These are phyloP conservation scores for Starmerella sirachaensis DNA, from an alignment of 805 yeast genomes.

Conservation along the genomic window DNA sequence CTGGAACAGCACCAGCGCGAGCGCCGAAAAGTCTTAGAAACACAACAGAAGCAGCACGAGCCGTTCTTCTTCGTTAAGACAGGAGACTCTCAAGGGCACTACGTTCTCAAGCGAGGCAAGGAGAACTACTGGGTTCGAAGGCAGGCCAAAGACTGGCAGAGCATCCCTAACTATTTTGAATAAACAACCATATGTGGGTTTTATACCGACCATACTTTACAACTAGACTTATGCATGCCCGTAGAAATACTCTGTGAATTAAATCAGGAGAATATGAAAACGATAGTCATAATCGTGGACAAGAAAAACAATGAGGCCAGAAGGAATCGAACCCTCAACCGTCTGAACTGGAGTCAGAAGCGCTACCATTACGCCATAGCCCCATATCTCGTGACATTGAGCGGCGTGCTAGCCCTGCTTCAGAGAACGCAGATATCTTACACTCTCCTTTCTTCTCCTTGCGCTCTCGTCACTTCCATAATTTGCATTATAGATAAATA, in stretches of 20 bases:
- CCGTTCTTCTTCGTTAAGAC: constrained; percentile 54
- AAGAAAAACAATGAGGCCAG: constrained; percentile 8
- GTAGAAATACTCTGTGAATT: too few species aligned
- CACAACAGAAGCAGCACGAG: constrained; percentile 33
- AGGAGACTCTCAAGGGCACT: constrained; percentile 26
- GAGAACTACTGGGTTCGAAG: constrained; percentile 69
- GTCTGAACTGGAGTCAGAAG: constrained; percentile 16
- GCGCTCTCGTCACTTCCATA: background rate
- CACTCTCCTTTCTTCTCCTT: background rate
- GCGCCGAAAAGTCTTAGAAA: constrained; percentile 51
- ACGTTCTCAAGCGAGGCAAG: constrained; percentile 39
- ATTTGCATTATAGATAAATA: background rate
- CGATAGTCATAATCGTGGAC: background rate
- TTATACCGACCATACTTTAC: too few species aligned
- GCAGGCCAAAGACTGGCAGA: constrained; percentile 24
- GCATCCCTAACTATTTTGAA: constrained; percentile 16
- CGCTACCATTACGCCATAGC: constrained; percentile 17
- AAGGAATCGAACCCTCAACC: constrained; percentile 17
- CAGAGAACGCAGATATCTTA: too few species aligned
- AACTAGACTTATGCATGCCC: too few species aligned
- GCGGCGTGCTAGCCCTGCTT: too few species aligned
- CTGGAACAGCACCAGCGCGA: constrained; percentile 74
- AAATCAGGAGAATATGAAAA: too few species aligned
- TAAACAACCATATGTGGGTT: background rate
- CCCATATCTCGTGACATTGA: too few species aligned